Conservation (phyloP, 1,139 yeast species). For the Yamadazyma kanchanaburiensis region DNA sequence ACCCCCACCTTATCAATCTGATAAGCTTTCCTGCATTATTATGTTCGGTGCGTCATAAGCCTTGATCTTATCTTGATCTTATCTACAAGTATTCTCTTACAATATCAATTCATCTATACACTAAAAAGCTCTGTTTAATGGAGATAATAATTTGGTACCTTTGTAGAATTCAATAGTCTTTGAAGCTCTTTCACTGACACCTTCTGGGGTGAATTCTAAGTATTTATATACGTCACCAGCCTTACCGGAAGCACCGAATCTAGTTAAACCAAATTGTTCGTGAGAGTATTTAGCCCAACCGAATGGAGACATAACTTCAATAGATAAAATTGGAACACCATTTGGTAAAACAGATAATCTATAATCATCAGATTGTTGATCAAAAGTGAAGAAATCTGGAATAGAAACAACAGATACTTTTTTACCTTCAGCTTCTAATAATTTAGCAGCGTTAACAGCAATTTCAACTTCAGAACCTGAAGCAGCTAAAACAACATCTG, state of each 20-base stretch:
- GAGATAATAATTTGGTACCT: conserved; percentile 68
- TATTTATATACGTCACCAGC: conserved; percentile 76
- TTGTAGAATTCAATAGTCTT: conserved; percentile 81
- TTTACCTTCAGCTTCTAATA: conserved; percentile 55
- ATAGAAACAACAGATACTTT: conserved; percentile 78
- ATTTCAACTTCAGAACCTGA: conserved; percentile 96
- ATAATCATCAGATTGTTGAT: conserved; percentile 77
- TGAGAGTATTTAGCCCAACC: conserved; percentile 98
- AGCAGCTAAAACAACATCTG: conserved; percentile 79
- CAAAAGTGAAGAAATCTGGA: conserved; percentile 92
- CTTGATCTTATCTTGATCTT: neutral
- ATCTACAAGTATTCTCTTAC: neutral
- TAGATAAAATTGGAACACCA: conserved; percentile 88
- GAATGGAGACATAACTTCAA: conserved; percentile 87
- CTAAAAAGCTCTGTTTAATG: conserved; percentile 38
- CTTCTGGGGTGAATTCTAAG: conserved; percentile 93
- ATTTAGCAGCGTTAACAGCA: conserved; percentile 76
- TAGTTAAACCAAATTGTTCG: conserved; percentile 93
- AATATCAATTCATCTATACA: neutral
- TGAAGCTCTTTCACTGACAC: conserved; percentile 81
- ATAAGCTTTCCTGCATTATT: no score
- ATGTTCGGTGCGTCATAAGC: neutral
- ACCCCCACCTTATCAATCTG: no score
- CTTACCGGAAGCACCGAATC: conserved; percentile 98
- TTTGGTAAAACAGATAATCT: conserved; percentile 87